These are phyloP conservation scores for Ceratobasidium sp. DNA, from an alignment of 1,284 basidiomycete species.

Conservation along the genomic window DNA sequence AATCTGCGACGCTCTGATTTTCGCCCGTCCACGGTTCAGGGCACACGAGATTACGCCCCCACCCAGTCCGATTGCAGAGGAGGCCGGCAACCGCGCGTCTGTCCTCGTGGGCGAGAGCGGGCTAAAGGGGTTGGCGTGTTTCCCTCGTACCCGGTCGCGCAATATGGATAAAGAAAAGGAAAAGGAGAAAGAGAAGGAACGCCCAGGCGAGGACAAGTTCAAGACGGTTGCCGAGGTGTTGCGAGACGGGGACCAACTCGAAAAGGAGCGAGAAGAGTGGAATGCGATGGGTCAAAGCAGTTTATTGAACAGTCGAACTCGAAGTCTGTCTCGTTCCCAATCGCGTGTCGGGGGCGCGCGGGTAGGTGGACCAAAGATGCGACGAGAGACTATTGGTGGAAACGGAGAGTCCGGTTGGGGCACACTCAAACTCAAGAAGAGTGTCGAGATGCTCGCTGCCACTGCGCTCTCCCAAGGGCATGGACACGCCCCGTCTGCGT, in stretches of 20 bases:
- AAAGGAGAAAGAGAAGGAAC: conserved; percentile 3
- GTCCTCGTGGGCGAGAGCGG: conserved; percentile 15
- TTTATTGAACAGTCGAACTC: conserved; percentile 23
- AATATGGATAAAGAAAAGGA: not conserved
- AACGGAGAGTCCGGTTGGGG: not conserved
- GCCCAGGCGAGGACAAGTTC: conserved; percentile 1
- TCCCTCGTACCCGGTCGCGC: not conserved
- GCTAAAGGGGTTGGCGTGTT: conserved; percentile 20
- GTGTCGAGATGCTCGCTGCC: conserved; percentile 26
- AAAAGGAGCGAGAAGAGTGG: conserved; percentile 28
- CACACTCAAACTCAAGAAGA: conserved; percentile 35
- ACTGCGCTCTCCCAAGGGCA: conserved; percentile 19
- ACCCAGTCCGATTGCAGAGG: not conserved
- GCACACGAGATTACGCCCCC: conserved; percentile 31
- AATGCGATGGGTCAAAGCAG: conserved; percentile 30
- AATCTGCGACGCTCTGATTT: conserved; percentile 31
- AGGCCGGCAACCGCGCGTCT: conserved; percentile 16
- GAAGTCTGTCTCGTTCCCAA: conserved; percentile 25
- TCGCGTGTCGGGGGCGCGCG: conserved; percentile 1
- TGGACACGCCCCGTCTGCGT: conserved; percentile 11
- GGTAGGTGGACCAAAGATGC: conserved; percentile 2
- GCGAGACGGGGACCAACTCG: conserved; percentile 24
- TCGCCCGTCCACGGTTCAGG: conserved; percentile 23
- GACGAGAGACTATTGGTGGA: conserved; percentile 7
- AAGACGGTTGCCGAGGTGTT: conserved; percentile 26